These are phyloP conservation scores for Claviceps sp. DNA, from an alignment of 2,329 filamentous ascomycete species.

Conservation along the genomic window DNA sequence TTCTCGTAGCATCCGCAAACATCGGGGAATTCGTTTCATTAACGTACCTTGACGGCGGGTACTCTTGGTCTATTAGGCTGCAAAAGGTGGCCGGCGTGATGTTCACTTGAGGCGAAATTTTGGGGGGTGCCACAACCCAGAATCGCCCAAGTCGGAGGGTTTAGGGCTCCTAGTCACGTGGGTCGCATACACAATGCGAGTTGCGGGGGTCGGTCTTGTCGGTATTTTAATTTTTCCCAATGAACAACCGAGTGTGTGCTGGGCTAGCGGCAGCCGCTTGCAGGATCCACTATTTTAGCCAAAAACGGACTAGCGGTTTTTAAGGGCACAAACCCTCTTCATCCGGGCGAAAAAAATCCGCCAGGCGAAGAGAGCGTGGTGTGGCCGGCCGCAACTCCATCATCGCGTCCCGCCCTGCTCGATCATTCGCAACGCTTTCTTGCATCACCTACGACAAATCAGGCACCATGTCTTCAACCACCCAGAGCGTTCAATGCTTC, in stretches of 20 bases:
- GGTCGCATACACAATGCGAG: neutral
- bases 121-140: slow-evolving; percentile 18
- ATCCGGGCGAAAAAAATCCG: slow-evolving; percentile 11
- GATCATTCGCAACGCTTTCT: slow-evolving; percentile 5
- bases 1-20: neutral
- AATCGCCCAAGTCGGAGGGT: slow-evolving; percentile 17
- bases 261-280: neutral
- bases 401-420: slow-evolving; percentile 3
- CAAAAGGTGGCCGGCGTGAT: slow-evolving; percentile 22
- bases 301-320: slow-evolving; percentile 15
- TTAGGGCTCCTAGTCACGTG: slow-evolving; percentile 21
- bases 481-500: slow-evolving; percentile 91
- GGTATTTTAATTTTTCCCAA: neutral
- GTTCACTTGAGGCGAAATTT: slow-evolving; percentile 22
- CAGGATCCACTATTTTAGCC: neutral
- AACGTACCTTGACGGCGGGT: slow-evolving; percentile 28
- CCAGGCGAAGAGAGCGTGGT: neutral
- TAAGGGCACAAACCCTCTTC: slow-evolving; percentile 22
- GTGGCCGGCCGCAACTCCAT: slow-evolving; percentile 5
- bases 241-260: neutral
- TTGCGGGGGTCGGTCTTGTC: neutral
- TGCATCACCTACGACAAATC: slow-evolving; percentile 12
- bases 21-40: neutral
- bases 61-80: slow-evolving; percentile 22
- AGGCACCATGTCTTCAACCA: slow-evolving; percentile 59